These are phyloP conservation scores for Russula ochroleuca DNA, from an alignment of 768 basidiomycete genomes.

Conservation along the genomic window DNA sequence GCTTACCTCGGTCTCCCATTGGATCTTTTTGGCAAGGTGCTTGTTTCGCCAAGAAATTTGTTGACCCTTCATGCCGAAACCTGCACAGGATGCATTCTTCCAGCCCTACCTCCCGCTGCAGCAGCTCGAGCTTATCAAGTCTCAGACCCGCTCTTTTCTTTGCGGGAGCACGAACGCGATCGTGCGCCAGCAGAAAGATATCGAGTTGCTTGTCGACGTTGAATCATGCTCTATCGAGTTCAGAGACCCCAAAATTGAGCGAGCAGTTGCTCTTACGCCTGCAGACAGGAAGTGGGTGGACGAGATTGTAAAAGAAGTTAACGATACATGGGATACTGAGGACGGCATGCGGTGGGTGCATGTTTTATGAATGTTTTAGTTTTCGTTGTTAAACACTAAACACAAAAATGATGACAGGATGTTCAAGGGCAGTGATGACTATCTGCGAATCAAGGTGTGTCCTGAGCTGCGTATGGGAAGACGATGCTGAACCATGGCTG, in stretches of 20 bases:
- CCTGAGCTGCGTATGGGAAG: background rate
- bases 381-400: background rate
- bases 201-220: slow-evolving; percentile 87
- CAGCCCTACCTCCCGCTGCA: slow-evolving; percentile 97
- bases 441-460: slow-evolving; percentile 75
- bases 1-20: slow-evolving; percentile 91
- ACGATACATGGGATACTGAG: slow-evolving; percentile 67
- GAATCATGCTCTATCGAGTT: slow-evolving; percentile 87
- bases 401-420: slow-evolving; percentile 40
- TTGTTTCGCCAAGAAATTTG: background rate
- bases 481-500: background rate
- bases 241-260: slow-evolving; percentile 74
- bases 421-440: slow-evolving; percentile 96
- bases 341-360: slow-evolving; percentile 64
- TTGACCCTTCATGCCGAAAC: background rate
- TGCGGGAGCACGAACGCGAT: slow-evolving; percentile 96
- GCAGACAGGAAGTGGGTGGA: slow-evolving; percentile 99
- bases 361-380: slow-evolving; percentile 26
- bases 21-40: slow-evolving; percentile 86
- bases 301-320: slow-evolving; percentile 83
- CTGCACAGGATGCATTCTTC: slow-evolving; percentile 79
- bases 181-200: slow-evolving; percentile 86
- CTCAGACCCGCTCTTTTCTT: slow-evolving; percentile 74
- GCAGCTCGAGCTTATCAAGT: slow-evolving; percentile 80
- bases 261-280: slow-evolving; percentile 73